Base-by-base conservation (phyloP, 768 basidiomycete genomes). In the Rhodotorula paludigena region DNA sequence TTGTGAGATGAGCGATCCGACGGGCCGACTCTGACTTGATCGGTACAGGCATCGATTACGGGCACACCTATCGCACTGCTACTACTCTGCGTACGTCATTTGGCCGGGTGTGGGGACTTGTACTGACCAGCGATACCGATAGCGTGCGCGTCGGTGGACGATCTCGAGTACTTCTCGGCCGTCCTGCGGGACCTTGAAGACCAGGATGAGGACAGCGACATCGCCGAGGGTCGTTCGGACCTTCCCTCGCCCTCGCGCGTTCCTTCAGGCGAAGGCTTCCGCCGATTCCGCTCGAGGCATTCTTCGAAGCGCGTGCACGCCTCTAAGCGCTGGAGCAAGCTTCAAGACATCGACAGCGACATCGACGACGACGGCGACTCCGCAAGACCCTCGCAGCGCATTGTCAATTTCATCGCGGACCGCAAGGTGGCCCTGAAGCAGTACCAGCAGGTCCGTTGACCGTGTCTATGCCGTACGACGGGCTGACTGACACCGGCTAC, bases 161-260 rank as follows among this genome's bases (percentile, higher is more conserved):
- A 55, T 15, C 54, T 41, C 6, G 10, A 39, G 12, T 16, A 15
- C 5, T 10, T 35, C 5, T 25, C 25, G 2, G 38, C 14, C 23
- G 11, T 41, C 12, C 54, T 55, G 0, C 36, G 38, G 38, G 25
- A 41, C n/a, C 36, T 55, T 7, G 54, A 55, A 11, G 54, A 28
- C 8, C 54, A 55, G 38, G 54, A 55, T n/a, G 54, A 55, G 35
- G 54, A 55, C 38, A 30, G 28, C 36, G 54, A 38, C 28, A 55
- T 55, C 38, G 54, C 54, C 20, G 54, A 25, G 15, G 54, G n/a
- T 9, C 38, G 38, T 15, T 12, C 15, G 2, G 16, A 6, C 18
- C 49, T 12, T n/a, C n/a, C n/a, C n/a, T n/a, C 18, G 20, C 30
- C 12, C 18, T 20, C 32, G 49, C 30, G 3, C 14, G 18, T 14